Conservation (phyloP, 2,329 filamentous ascomycete genomes). For the Penicillium sp. region DNA sequence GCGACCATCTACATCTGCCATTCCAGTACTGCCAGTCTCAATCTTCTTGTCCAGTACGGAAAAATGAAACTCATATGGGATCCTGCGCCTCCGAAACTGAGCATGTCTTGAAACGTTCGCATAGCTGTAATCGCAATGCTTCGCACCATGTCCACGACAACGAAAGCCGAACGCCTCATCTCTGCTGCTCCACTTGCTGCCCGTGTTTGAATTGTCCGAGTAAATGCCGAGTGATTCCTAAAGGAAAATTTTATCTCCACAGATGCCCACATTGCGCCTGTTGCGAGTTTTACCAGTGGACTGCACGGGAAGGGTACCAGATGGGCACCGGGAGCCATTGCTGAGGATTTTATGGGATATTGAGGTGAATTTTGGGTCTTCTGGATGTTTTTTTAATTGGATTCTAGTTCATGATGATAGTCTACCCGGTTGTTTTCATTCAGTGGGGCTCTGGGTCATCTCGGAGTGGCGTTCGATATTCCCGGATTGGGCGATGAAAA, state of each 20-base stretch:
- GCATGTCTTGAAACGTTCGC: neutral
- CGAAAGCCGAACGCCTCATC: neutral
- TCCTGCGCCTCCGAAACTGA: neutral
- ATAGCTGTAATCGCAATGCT: neutral
- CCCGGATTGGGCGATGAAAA: neutral
- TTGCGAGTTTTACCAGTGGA: neutral
- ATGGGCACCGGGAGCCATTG: neutral
- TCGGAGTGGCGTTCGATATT: neutral
- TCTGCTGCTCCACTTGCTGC: neutral
- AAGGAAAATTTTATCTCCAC: neutral
- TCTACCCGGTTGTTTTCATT: neutral
- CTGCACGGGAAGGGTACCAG: neutral
- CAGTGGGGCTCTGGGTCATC: neutral
- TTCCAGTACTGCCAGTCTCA: neutral
- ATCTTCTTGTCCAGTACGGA: neutral
- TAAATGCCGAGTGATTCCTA: neutral
- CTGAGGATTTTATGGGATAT: neutral
- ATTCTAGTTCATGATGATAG: neutral
- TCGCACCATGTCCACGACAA: neutral
- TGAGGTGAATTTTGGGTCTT: neutral
- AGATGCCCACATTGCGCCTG: neutral
- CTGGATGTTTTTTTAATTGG: neutral
- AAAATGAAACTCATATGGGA: neutral
- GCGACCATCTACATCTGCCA: neutral
- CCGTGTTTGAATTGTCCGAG: neutral